Base-by-base conservation (phyloP, 208 protist species). In the Sergeia podlipaevii region DNA sequence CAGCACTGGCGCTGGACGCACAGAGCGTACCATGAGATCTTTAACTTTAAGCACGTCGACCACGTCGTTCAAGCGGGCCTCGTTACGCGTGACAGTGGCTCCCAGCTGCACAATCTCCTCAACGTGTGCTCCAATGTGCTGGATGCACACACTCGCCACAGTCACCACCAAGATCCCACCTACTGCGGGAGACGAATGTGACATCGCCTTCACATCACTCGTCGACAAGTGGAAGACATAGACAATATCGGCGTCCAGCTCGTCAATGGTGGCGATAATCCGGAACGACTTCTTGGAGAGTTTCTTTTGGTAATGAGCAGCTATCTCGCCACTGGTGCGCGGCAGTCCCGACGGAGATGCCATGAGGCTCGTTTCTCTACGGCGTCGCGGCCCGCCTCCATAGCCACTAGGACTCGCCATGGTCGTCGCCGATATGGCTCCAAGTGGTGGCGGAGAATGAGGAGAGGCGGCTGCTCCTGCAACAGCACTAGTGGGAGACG, bases 121-220 rank as follows among this genome's bases (percentile, higher is more conserved):
- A 47, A 79, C 77, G 21, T 72, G 49, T 20, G 68, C 63, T 7
- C 77, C 77, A 28, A 70, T 62, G 61, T 80, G 72, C 60, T 79
- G 71, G 23, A 77, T 33, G 18, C 34, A 50, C 15, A 78, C 37
- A 4, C 34, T 46, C 32, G 46, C 44, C 23, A 58, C 53, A 41
- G 43, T 24, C n/a, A 27, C 32, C 3, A 48, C 41, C 7, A 21
- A 1, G 38, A 39, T 36, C 2, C 47, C 21, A 4, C 36, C n/a
- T 24, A 30, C 36, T 26, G 41, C 36, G 20, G 43, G 8, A 4
- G 43, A 8, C 43, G 43, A 23, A 18, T 48, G 7, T 3, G 23
- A 23, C 33, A 18, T 2, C 43, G 43, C 43, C 29, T 28, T 1
- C 13, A 48, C 43, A 48, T 3, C 23, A 18, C 26, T 28, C 4